Evolutionary conservation across 148 eudicot genomes (phyloP), one percentile per base, ranked within the genome.

Genomic region (Polygonum aviculare): DNA sequence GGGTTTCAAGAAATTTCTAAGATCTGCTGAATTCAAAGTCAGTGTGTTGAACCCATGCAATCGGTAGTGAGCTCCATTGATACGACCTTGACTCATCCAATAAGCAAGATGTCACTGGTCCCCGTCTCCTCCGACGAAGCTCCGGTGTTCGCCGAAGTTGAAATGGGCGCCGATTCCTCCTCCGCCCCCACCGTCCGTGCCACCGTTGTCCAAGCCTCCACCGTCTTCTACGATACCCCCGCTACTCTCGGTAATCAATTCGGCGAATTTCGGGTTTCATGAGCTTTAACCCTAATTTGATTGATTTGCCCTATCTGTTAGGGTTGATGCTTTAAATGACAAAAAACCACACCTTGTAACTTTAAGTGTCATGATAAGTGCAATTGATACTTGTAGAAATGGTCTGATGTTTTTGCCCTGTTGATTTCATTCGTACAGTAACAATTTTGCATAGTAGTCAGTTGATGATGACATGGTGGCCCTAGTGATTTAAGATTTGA

Each of bases 151-250:
- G 90, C 96, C 12, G 98, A 91, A 77, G 92, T 93, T 2, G 96
- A 89, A 73, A 93, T 93, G 98, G 89, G 84, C 6, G 84, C 51
- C 47, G 95, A 89, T 35, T 41, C 89, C 40, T 41, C 89, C 15
- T 81, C 87, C 12, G 41, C 90, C 12, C 44, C 88, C 73, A 87
- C 90, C 36, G 90, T 91, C 18, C 88, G 98, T 60, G 97, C 98
- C 87, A 94, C 98, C 77, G 97, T 94, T 15, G 97, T 94, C 16
- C 97, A 94, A 82, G 98, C 98, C 49, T 83, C 95, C 73, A 90
- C 98, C 84, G 78, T 94, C 81, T 92, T 92, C 86, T 92, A 90
- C 79, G 95, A 94, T 83, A 94, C 95, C 62, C 96, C 95, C 60
- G 88, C 98, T 80, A 94, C 97, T 60, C 87, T 91, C 55, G 90